Conservation (phyloP, 1,284 basidiomycete genomes). For the Chalciporus sp. region DNA sequence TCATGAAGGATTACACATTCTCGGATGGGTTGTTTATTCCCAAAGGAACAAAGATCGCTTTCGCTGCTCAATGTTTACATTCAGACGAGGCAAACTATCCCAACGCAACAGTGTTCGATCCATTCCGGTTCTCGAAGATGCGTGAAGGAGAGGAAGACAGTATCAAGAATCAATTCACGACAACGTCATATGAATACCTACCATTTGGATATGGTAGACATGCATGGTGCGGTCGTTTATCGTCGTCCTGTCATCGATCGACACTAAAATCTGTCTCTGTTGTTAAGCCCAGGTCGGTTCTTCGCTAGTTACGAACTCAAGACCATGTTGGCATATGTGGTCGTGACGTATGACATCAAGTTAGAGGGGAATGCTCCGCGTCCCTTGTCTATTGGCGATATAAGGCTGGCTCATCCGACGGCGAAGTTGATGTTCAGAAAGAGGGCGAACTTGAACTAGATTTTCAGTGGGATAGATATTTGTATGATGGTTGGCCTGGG, state of each 20-base stretch:
- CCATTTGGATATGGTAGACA: conserved; percentile 14
- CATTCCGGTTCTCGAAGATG: conserved; percentile 31
- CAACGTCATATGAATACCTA: too few species aligned
- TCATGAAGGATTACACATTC: conserved; percentile 38
- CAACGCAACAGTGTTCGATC: conserved; percentile 32
- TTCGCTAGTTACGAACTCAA: too few species aligned
- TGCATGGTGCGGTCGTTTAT: too few species aligned
- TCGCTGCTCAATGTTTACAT: conserved; percentile 25
- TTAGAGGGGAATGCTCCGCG: conserved; percentile 23
- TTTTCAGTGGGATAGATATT: too few species aligned
- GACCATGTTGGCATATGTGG: too few species aligned
- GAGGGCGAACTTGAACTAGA: neutral
- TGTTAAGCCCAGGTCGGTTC: conserved; percentile 31
- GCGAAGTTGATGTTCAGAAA: conserved; percentile 14
- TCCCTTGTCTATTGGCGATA: neutral
- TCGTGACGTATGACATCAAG: conserved; percentile 32
- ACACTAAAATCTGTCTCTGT: too few species aligned
- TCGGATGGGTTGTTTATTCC: too few species aligned
- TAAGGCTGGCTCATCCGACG: neutral
- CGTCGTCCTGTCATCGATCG: too few species aligned
- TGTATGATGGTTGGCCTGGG: too few species aligned
- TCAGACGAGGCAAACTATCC: conserved; percentile 21
- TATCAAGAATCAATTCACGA: too few species aligned
- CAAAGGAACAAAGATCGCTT: conserved; percentile 31
- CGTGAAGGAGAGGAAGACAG: conserved; percentile 13